Evolutionary conservation across 2,329 filamentous ascomycete genomes (phyloP).

Genomic region (Coniella lustricola): DNA sequence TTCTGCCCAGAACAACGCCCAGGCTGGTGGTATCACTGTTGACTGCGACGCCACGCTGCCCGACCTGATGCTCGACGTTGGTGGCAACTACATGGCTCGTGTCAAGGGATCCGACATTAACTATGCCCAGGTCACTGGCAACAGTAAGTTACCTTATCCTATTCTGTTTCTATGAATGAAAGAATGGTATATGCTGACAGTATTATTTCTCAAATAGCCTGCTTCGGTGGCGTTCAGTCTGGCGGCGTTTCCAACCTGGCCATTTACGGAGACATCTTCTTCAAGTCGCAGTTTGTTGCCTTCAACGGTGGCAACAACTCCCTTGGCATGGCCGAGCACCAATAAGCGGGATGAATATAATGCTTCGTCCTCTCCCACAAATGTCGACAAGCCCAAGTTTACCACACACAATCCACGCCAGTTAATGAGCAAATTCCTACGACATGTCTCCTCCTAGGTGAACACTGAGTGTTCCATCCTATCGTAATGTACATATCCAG

Average conservation of each 20-base stretch:
- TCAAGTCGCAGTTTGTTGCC: conserved; percentile 54
- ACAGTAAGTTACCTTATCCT: conserved; percentile 35
- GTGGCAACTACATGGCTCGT: conserved; percentile 44
- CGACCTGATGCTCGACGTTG: conserved; percentile 48
- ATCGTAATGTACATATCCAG: background rate
- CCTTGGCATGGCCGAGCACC: conserved; percentile 41
- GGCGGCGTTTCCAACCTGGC: conserved; percentile 44
- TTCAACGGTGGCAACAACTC: conserved; percentile 51
- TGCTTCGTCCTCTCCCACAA: too few relatives aligned
- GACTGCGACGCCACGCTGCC: conserved; percentile 40
- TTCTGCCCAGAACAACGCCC: conserved; percentile 33
- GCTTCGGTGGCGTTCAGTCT: conserved; percentile 63
- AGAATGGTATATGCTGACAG: conserved; percentile 12
- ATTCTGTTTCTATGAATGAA: background rate
- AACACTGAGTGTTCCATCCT: background rate
- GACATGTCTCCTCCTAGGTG: background rate
- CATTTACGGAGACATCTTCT: conserved; percentile 57
- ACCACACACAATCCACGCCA: background rate
- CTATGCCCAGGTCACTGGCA: conserved; percentile 43
- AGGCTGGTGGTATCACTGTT: conserved; percentile 38
- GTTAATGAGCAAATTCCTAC: background rate
- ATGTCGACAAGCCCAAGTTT: background rate
- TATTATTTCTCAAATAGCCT: conserved; percentile 32
- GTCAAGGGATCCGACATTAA: conserved; percentile 47
- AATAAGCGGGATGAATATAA: conserved; percentile 28